These are phyloP conservation scores for Cicer cuneatum DNA, from an alignment of 306 rosid species.

Conservation along the genomic window DNA sequence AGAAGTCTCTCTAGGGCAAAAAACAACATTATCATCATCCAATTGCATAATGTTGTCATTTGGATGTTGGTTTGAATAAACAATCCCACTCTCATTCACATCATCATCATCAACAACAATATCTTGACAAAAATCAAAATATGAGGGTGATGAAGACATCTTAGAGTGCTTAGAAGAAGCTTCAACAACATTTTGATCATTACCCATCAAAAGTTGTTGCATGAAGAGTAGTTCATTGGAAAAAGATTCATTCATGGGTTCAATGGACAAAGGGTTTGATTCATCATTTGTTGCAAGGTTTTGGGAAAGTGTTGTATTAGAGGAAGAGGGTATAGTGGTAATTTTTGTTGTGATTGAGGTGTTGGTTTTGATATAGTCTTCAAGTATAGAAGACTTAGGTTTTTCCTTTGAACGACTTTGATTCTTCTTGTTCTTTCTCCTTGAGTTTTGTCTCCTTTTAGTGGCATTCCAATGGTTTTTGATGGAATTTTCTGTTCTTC, in stretches of 20 bases:
- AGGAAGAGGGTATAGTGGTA: background rate
- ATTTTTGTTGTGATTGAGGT: background rate
- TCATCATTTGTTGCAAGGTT: conserved; percentile 26
- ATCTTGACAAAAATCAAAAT: conserved; percentile 12
- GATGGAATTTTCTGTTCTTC: conserved; percentile 85
- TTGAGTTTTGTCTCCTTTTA: conserved; percentile 76
- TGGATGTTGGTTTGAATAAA: background rate
- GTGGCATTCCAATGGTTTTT: conserved; percentile 97
- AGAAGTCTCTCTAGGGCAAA: background rate
- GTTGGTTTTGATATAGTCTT: conserved; percentile 67
- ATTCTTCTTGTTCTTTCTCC: conserved; percentile 60
- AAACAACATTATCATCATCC: background rate
- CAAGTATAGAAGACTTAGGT: conserved; percentile 66
- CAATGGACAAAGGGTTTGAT: conserved; percentile 29
- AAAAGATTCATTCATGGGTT: conserved; percentile 46
- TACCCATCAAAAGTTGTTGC: conserved; percentile 49
- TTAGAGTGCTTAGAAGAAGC: background rate
- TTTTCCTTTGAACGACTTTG: conserved; percentile 42
- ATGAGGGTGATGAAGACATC: background rate
- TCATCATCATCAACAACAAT: conserved; percentile 28
- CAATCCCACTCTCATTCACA: conserved; percentile 14
- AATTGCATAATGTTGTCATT: conserved; percentile 1
- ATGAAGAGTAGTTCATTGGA: conserved; percentile 52
- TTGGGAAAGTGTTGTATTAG: conserved; percentile 17
- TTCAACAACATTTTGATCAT: conserved; percentile 9